Evolutionary conservation across 2,329 filamentous ascomycete species (phyloP).

Genomic region (Talaromyces sp.): DNA sequence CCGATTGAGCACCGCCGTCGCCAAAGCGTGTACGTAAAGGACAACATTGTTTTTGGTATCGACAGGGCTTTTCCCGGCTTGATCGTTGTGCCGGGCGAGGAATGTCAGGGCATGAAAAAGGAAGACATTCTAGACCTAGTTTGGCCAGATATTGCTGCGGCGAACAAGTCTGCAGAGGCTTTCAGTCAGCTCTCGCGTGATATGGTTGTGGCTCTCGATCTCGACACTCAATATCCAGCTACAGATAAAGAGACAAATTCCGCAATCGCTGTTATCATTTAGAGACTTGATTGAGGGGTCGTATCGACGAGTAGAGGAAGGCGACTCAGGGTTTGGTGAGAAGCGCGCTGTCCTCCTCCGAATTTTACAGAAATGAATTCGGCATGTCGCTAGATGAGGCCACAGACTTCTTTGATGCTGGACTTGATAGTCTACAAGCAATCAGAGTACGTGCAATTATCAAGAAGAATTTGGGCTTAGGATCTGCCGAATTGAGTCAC

Average conservation of each 20-base stretch:
- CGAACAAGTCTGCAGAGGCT: neutral
- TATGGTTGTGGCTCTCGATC: neutral
- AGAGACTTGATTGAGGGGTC: neutral
- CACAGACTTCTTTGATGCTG: neutral
- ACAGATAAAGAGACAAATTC: neutral
- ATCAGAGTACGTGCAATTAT: neutral
- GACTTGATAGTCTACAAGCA: neutral
- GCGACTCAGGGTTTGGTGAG: neutral
- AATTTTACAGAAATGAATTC: neutral
- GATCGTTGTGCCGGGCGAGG: neutral
- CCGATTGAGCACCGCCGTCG: neutral
- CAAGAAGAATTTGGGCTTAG: neutral
- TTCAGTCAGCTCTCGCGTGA: neutral
- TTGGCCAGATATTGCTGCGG: neutral
- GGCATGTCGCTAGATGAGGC: neutral
- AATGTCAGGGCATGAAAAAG: neutral
- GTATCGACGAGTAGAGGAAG: neutral
- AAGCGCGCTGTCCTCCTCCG: neutral
- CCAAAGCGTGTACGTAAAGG: neutral
- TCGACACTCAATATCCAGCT: neutral
- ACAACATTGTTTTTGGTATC: neutral
- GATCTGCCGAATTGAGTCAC: neutral
- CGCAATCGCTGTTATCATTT: neutral
- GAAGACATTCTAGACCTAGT: neutral
- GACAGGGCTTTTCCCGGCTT: neutral